These are phyloP conservation scores for Exophiala lecanii-corni DNA, from an alignment of 2,329 filamentous ascomycete species.

Conservation along the genomic window DNA sequence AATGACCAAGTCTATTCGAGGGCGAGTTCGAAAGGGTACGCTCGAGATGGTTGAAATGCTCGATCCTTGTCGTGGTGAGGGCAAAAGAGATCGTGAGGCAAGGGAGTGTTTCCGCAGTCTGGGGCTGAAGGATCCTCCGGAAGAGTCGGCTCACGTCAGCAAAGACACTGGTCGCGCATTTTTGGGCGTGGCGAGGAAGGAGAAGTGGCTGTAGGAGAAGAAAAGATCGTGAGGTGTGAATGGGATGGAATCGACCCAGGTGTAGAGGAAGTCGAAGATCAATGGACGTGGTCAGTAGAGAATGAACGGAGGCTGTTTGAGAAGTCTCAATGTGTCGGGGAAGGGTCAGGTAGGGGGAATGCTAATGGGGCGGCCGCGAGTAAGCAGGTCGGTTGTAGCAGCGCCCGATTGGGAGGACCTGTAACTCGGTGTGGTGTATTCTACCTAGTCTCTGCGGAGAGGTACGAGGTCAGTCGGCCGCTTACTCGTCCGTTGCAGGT, in stretches of 20 bases:
- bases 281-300: too few species aligned
- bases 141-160: slow-evolving; percentile 26
- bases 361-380: too few species aligned
- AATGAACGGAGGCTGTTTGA: too few species aligned
- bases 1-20: not conserved
- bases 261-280: not conserved
- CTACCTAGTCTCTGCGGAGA: too few species aligned
- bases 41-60: too few species aligned
- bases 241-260: not conserved
- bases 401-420: too few species aligned
- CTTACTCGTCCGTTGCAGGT: too few species aligned
- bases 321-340: too few species aligned
- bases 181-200: slow-evolving; percentile 3
- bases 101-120: slow-evolving; percentile 6
- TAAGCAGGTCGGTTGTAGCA: too few species aligned
- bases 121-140: slow-evolving; percentile 15
- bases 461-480: too few species aligned
- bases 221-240: not conserved
- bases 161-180: slow-evolving; percentile 16
- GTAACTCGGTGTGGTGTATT: too few species aligned
- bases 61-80: slow-evolving; percentile 2
- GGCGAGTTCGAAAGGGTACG: too few species aligned
- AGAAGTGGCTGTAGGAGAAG: not conserved
- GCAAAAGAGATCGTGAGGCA: slow-evolving; percentile 6
- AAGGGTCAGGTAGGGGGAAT: not conserved